Base-by-base conservation (phyloP, 106 monocot genomes). In the Platanthera zijinensis region DNA sequence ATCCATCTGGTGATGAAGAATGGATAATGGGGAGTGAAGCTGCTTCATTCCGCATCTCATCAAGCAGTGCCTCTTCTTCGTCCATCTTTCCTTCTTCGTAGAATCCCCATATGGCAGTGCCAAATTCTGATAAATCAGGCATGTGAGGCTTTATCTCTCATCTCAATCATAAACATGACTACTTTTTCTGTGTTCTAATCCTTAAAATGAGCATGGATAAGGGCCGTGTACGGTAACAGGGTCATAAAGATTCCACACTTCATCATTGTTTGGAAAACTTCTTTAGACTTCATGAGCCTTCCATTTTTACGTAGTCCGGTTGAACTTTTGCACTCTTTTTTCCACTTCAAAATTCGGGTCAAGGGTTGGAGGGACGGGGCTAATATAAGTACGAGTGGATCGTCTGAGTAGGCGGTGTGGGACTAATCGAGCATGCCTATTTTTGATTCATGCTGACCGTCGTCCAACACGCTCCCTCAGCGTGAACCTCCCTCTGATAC, bases 21-120 rank as follows among this genome's bases (percentile, higher is more conserved):
- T 90, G 87, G 75, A 94, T 92, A 14, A 94, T 76, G 51, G 99
- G 99, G 49, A 99, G 79, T 21, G 94, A 83, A n/a, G 99, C 84
- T n/a, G 94, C 92, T 14, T 84, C 83, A 81, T 90, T 92, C 78
- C 84, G 87, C 77, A 99, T 89, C 68, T 95, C 86, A 66, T 68
- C 62, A 48, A 92, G 30, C 30, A 92, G 63, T 78, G 21, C 25
- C 75, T 79, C 76, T 70, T 87, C 86, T 74, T 92, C 92, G 51
- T 84, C 61, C 18, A 92, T 73, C 67, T 89, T 92, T 7, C 87
- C 89, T 52, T 81, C 84, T 22, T 78, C 83, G 46, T 87, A 92
- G 48, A 88, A 83, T 10, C 95, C 95, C 89, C 89, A 89, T 46
- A 89, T 85, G 73, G 88, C 21, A 70, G 95, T 83, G 39, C 92